These are phyloP conservation scores for Waltergamsia citrina DNA, from an alignment of 2,329 filamentous ascomycete species.

Conservation along the genomic window DNA sequence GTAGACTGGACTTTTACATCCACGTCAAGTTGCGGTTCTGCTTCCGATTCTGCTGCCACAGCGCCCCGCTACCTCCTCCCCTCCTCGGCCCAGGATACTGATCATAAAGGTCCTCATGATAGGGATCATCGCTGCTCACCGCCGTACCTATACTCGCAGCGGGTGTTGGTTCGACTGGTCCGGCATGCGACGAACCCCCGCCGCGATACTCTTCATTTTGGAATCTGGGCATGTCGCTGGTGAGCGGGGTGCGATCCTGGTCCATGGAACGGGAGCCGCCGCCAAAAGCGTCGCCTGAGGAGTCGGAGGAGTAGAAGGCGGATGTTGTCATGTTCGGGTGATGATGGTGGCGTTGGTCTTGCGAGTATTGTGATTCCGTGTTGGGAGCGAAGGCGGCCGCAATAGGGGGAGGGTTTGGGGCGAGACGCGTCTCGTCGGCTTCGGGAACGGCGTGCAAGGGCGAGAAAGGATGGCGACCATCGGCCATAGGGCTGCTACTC, in stretches of 20 bases:
- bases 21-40: slow-evolving; percentile 9
- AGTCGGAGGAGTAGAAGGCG: neutral
- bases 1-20: slow-evolving; percentile 5
- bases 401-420: slow-evolving; percentile 5
- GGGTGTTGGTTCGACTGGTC: neutral
- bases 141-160: neutral
- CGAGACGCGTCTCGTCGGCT: slow-evolving; percentile 10
- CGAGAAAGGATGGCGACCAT: slow-evolving; percentile 13
- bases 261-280: slow-evolving; percentile 15
- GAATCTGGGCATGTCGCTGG: slow-evolving; percentile 18
- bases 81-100: slow-evolving; percentile 3
- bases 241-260: slow-evolving; percentile 28
- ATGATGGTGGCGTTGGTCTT: neutral
- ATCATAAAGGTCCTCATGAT: neutral
- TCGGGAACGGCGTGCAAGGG: slow-evolving; percentile 18
- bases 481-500: slow-evolving; percentile 16
- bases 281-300: slow-evolving; percentile 7
- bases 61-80: slow-evolving; percentile 2
- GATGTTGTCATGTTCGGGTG: neutral
- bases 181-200: neutral
- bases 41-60: slow-evolving; percentile 10
- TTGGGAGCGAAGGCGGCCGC: neutral
- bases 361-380: neutral
- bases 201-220: neutral
- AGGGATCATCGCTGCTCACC: neutral